A percentile compares a stretch with the other conserved stretches of the same genome.
phyloP scores from a whole-genome alignment of 352 stramenopile genomes.

The Thraustochytrium striatum region DNA sequence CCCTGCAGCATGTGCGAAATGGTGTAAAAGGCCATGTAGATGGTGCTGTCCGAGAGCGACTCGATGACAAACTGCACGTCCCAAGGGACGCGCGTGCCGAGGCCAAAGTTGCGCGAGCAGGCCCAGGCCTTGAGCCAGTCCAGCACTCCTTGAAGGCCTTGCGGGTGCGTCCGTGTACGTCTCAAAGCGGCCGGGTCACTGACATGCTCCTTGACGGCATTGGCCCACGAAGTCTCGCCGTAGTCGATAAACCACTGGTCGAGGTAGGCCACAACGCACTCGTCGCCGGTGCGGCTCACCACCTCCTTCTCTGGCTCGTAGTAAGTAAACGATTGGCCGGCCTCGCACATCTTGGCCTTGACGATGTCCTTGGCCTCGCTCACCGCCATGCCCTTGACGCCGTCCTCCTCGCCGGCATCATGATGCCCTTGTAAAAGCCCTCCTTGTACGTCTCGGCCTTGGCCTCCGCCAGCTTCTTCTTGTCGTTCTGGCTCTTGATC shows the following conservation, averaged over 20 bases:
- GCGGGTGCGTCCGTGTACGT: neutral
- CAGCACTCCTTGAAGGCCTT: slow-evolving; percentile 85
- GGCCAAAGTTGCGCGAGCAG: slow-evolving; percentile 93
- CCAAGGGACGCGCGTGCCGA: slow-evolving; percentile 95
- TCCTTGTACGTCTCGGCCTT: slow-evolving; percentile 98
- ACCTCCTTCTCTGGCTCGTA: slow-evolving; percentile 97
- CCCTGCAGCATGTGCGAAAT: slow-evolving; percentile 96
- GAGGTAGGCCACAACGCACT: slow-evolving; percentile 97
- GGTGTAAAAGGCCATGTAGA: slow-evolving; percentile 99
- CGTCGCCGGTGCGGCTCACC: slow-evolving; percentile 92
- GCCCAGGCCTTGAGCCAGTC: slow-evolving; percentile 99
- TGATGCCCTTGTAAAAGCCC: slow-evolving; percentile 97
- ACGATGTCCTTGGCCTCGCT: slow-evolving; percentile 95
- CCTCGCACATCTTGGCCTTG: slow-evolving; percentile 91
- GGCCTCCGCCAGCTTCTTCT: slow-evolving; percentile 94
- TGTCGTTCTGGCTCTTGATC: slow-evolving; percentile 97
- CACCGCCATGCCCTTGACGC: slow-evolving; percentile 65
- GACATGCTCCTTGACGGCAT: slow-evolving; percentile 89
- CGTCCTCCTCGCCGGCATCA: slow-evolving; percentile 91
- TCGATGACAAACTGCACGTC: slow-evolving; percentile 98
- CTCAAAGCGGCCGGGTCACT: slow-evolving; percentile 67
- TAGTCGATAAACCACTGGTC: slow-evolving; percentile 88
- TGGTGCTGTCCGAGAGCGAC: slow-evolving; percentile 97
- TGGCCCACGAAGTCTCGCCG: slow-evolving; percentile 95
- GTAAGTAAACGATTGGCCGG: slow-evolving; percentile 89